Conservation (phyloP, 129 eudicot genomes). For the Heracleum sosnowskyi region DNA sequence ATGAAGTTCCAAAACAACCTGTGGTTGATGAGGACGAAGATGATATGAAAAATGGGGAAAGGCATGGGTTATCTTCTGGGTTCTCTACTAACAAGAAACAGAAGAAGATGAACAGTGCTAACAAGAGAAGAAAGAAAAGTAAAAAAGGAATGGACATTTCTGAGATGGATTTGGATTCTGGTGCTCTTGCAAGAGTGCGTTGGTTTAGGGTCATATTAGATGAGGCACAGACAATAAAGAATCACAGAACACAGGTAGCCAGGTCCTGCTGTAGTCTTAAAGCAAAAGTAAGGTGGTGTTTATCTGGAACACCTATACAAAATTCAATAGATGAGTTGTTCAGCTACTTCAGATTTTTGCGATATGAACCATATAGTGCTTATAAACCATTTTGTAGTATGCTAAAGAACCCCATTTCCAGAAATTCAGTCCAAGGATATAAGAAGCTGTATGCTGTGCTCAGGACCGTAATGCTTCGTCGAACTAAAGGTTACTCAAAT, state of each 20-base stretch:
- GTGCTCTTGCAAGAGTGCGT: constrained; percentile 75
- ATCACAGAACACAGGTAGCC: constrained; percentile 80
- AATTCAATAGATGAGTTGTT: constrained; percentile 81
- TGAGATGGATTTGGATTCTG: constrained; percentile 46
- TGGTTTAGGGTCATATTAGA: constrained; percentile 88
- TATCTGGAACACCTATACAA: constrained; percentile 96
- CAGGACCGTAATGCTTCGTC: constrained; percentile 83
- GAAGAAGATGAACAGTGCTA: constrained; percentile 27
- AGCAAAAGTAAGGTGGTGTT: constrained; percentile 91
- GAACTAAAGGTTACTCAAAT: constrained; percentile 74
- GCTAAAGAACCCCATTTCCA: constrained; percentile 67
- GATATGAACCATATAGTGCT: constrained; percentile 59
- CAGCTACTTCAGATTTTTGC: constrained; percentile 89
- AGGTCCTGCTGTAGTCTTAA: constrained; percentile 90
- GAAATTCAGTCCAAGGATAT: constrained; percentile 59
- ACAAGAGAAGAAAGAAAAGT: constrained; percentile 62
- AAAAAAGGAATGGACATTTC: constrained; percentile 42
- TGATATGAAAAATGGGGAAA: constrained; percentile 52
- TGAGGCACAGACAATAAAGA: constrained; percentile 95
- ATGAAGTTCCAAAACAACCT: constrained; percentile 80
- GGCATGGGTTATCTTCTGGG: constrained; percentile 47
- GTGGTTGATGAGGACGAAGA: constrained; percentile 68
- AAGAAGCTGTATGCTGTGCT: constrained; percentile 77
- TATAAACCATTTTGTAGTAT: constrained; percentile 48
- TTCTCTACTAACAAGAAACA: constrained; percentile 43